These are phyloP conservation scores for Spencermartinsiella ligniputridi DNA, from an alignment of 1,139 yeast genomes.

Conservation along the genomic window DNA sequence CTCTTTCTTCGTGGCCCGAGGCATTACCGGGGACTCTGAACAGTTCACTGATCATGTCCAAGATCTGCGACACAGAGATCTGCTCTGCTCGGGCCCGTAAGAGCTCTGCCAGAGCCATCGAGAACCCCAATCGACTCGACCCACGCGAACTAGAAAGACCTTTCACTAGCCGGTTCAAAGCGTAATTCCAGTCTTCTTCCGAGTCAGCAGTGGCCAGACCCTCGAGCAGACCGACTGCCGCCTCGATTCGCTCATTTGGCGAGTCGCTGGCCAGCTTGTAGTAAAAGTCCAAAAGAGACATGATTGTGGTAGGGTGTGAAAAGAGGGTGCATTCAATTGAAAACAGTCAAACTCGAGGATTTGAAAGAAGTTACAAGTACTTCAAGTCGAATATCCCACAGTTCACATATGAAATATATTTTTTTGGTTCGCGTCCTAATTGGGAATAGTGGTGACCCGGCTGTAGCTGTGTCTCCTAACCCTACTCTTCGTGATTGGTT, in stretches of 20 bases:
- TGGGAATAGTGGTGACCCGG: too few relatives aligned
- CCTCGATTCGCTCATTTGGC: conserved; percentile 63
- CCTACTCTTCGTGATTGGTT: neutral
- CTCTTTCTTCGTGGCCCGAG: conserved; percentile 80
- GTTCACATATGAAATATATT: too few relatives aligned
- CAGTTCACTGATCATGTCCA: conserved; percentile 42
- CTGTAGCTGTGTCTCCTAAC: too few relatives aligned
- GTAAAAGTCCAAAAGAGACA: conserved; percentile 52
- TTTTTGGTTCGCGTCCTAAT: too few relatives aligned
- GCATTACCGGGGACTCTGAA: conserved; percentile 44
- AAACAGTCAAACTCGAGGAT: too few relatives aligned
- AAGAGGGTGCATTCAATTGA: too few relatives aligned
- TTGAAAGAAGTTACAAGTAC: too few relatives aligned
- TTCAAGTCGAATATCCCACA: too few relatives aligned
- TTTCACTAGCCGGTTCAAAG: conserved; percentile 67
- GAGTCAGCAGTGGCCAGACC: conserved; percentile 45
- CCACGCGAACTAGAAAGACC: conserved; percentile 83
- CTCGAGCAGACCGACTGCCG: conserved; percentile 63
- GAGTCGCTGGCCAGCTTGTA: conserved; percentile 75
- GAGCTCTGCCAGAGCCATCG: conserved; percentile 81
- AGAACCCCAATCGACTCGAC: conserved; percentile 81
- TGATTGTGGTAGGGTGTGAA: too few relatives aligned
- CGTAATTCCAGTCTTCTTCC: conserved; percentile 73
- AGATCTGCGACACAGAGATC: conserved; percentile 39
- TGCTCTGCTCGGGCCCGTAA: conserved; percentile 41